phyloP scores from a whole-genome alignment of 345 rosid genomes.

The Geranium brycei region DNA sequence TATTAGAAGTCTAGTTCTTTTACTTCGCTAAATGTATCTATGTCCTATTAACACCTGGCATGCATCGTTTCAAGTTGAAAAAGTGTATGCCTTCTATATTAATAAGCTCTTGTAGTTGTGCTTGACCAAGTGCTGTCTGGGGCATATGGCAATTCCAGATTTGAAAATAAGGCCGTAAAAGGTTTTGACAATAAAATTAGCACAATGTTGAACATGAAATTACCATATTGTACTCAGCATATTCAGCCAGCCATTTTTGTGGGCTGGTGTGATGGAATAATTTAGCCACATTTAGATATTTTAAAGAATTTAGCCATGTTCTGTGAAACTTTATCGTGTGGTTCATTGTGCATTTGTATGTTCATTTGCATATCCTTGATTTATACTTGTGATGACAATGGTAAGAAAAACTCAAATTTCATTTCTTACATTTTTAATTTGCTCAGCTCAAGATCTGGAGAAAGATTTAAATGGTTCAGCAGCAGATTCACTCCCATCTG shows the following conservation, averaged over 20 bases:
- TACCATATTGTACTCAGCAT: neutral
- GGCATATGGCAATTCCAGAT: neutral
- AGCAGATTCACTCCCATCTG: conserved; percentile 59
- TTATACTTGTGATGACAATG: neutral
- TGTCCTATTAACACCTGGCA: neutral
- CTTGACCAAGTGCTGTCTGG: neutral
- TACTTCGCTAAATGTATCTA: neutral
- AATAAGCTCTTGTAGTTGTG: neutral
- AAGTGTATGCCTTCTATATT: too few species aligned
- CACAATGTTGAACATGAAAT: neutral
- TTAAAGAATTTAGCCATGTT: too few species aligned
- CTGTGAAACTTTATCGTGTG: too few species aligned
- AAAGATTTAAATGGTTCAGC: conserved; percentile 75
- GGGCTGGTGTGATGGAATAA: neutral
- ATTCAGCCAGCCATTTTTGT: neutral
- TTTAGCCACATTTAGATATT: neutral
- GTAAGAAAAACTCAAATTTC: neutral
- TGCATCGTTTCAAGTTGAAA: neutral
- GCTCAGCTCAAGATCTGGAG: conserved; percentile 94
- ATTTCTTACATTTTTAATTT: neutral
- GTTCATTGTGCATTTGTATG: too few species aligned
- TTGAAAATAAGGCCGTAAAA: too few species aligned
- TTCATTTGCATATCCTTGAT: neutral
- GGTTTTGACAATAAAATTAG: neutral
- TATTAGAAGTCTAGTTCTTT: neutral